These are phyloP conservation scores for Lecanicillium sp. DNA, from an alignment of 2,329 filamentous ascomycete species.

Conservation along the genomic window DNA sequence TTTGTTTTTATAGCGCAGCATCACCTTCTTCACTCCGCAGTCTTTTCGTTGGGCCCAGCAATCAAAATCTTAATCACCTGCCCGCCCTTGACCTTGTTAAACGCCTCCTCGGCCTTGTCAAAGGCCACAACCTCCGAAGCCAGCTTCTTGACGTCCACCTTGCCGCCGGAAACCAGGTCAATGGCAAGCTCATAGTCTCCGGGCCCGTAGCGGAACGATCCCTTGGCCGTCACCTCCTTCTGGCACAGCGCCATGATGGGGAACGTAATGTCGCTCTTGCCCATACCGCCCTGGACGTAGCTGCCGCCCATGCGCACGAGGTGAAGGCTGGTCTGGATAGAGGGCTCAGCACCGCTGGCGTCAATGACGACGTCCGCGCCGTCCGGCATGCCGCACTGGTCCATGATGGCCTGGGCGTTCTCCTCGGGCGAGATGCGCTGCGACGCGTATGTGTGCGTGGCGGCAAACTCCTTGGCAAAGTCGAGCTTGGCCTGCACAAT, in stretches of 20 bases:
- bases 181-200: slow-evolving; percentile 85
- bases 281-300: slow-evolving; percentile 87
- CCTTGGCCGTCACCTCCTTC: slow-evolving; percentile 82
- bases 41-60: slow-evolving; percentile 56
- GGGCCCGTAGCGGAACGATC: slow-evolving; percentile 81
- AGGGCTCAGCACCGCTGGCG: slow-evolving; percentile 70
- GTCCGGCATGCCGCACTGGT: slow-evolving; percentile 51
- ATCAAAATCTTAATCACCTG: slow-evolving; percentile 68
- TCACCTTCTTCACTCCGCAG: slow-evolving; percentile 5
- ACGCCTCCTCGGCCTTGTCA: slow-evolving; percentile 75
- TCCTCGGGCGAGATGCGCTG: slow-evolving; percentile 57
- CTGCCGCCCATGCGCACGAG: slow-evolving; percentile 62
- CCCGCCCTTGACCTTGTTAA: slow-evolving; percentile 76
- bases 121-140: slow-evolving; percentile 75
- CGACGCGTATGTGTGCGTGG: slow-evolving; percentile 63
- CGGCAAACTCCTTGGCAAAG: slow-evolving; percentile 66
- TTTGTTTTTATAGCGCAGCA: neutral
- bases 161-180: slow-evolving; percentile 63
- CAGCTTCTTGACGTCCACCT: slow-evolving; percentile 74
- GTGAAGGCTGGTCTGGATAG: slow-evolving; percentile 68
- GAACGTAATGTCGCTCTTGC: slow-evolving; percentile 77
- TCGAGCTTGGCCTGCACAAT: slow-evolving; percentile 72
- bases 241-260: slow-evolving; percentile 84
- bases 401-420: slow-evolving; percentile 63
- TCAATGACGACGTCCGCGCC: slow-evolving; percentile 77